These are phyloP conservation scores for Trifolium repens DNA, from an alignment of 306 rosid genomes.

Conservation along the genomic window DNA sequence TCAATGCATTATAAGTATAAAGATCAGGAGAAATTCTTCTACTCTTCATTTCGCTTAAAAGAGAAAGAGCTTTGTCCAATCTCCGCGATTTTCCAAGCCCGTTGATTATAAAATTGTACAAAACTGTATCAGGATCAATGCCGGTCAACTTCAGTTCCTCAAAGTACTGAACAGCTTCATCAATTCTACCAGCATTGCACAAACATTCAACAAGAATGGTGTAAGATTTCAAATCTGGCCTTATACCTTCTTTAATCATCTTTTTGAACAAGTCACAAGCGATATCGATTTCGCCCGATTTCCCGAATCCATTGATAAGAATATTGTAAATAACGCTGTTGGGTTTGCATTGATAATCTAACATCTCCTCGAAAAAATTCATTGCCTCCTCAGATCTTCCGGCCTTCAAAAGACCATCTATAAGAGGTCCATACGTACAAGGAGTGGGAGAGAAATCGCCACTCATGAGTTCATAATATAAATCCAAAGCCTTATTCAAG, in stretches of 20 bases:
- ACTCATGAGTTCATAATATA: slow-evolving; percentile 79
- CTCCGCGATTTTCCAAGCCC: slow-evolving; percentile 80
- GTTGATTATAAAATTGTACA: slow-evolving; percentile 74
- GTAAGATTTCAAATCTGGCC: slow-evolving; percentile 88
- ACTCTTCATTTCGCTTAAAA: slow-evolving; percentile 74
- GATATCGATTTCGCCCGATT: slow-evolving; percentile 67
- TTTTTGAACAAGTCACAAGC: slow-evolving; percentile 70
- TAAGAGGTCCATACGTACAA: slow-evolving; percentile 87
- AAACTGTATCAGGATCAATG: slow-evolving; percentile 74
- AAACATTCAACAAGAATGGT: slow-evolving; percentile 84
- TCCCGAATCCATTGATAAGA: slow-evolving; percentile 90
- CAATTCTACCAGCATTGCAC: slow-evolving; percentile 69
- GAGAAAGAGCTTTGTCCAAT: slow-evolving; percentile 73
- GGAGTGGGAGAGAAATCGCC: slow-evolving; percentile 89
- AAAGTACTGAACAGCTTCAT: slow-evolving; percentile 76
- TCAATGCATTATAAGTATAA: slow-evolving; percentile 78
- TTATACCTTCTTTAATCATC: slow-evolving; percentile 84
- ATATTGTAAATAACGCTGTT: slow-evolving; percentile 85
- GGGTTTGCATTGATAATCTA: slow-evolving; percentile 73
- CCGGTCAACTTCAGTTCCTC: slow-evolving; percentile 83
- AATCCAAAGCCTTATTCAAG: slow-evolving; percentile 67
- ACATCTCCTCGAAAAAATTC: slow-evolving; percentile 81
- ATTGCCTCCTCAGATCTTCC: slow-evolving; percentile 82
- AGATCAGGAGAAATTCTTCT: slow-evolving; percentile 79
- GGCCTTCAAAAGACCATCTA: slow-evolving; percentile 81